A percentile compares a stretch with the other conserved stretches of the same genome.
These are phyloP conservation scores for Hypoxylon sp. DNA, from an alignment of 2,329 filamentous ascomycete species.

Conservation along the genomic window DNA sequence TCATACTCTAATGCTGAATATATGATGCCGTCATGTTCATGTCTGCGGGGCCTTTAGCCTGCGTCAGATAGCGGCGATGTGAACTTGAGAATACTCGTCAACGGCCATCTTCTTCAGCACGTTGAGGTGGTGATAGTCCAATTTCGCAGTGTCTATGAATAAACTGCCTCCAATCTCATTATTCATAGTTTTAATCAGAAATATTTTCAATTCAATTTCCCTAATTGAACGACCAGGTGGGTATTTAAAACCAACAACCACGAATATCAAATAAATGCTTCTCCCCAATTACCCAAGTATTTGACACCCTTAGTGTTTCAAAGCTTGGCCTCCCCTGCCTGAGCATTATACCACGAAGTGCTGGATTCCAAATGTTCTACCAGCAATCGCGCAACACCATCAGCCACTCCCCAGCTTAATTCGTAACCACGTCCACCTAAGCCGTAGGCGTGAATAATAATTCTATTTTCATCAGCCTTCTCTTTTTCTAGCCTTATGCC, in stretches of 20 bases:
- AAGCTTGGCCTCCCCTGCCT: constrained; percentile 15
- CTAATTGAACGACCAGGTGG: background rate
- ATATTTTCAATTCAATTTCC: background rate
- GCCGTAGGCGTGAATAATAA: constrained; percentile 71
- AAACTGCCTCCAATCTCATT: background rate
- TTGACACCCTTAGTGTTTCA: background rate
- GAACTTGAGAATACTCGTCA: no score
- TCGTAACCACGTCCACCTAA: constrained; percentile 74
- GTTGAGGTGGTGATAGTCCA: no score
- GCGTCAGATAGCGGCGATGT: no score
- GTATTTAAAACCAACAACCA: background rate
- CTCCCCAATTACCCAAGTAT: background rate
- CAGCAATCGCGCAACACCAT: constrained; percentile 63
- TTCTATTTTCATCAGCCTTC: constrained; percentile 49
- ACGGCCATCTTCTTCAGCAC: no score
- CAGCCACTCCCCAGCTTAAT: constrained; percentile 72
- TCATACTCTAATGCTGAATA: no score
- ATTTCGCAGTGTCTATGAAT: background rate
- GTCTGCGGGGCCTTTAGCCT: no score
- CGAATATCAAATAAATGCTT: background rate
- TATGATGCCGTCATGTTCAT: no score
- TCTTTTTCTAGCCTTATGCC: constrained; percentile 70
- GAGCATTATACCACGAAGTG: background rate
- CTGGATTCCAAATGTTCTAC: constrained; percentile 38
- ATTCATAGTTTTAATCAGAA: background rate